Conservation (phyloP, 352 stramenopile species). For the Phytophthora quininea region DNA sequence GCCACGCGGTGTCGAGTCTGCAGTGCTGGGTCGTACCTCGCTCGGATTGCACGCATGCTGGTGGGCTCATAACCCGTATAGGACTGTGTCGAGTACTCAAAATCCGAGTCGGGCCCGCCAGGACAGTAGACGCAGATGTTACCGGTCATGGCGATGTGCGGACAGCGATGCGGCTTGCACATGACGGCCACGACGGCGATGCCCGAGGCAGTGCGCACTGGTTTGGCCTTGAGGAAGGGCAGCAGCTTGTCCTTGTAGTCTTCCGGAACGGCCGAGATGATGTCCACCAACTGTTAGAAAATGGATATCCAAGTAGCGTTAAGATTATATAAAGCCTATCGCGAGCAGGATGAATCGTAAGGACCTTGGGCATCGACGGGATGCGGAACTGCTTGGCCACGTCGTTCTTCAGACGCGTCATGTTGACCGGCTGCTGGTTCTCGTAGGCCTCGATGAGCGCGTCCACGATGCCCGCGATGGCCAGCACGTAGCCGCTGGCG, state of each 20-base stretch:
- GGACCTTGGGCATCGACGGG: constrained; percentile 88
- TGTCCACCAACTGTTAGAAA: constrained; percentile 88
- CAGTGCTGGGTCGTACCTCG: constrained; percentile 94
- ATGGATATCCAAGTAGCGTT: constrained; percentile 3
- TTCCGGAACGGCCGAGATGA: constrained; percentile 94
- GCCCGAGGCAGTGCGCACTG: constrained; percentile 94
- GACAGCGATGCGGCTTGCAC: constrained; percentile 97
- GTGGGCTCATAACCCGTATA: constrained; percentile 98
- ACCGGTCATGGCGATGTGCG: constrained; percentile 96
- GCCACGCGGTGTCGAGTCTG: constrained; percentile 94
- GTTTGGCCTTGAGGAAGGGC: constrained; percentile 95
- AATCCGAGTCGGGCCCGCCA: constrained; percentile 95
- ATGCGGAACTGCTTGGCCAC: constrained; percentile 92
- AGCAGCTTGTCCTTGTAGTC: constrained; percentile 92
- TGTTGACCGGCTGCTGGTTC: constrained; percentile 90
- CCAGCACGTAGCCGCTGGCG: constrained; percentile 70
- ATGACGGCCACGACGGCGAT: constrained; percentile 98
- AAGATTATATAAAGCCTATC: neutral
- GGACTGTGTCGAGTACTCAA: constrained; percentile 96
- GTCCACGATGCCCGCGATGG: constrained; percentile 92
- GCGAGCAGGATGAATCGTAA: neutral
- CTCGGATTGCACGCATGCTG: constrained; percentile 96
- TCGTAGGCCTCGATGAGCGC: constrained; percentile 93
- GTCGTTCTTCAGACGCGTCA: constrained; percentile 94
- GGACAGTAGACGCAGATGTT: constrained; percentile 98